Evolutionary conservation across 768 basidiomycete genomes (phyloP).

Genomic region (Polyporus arcularius): DNA sequence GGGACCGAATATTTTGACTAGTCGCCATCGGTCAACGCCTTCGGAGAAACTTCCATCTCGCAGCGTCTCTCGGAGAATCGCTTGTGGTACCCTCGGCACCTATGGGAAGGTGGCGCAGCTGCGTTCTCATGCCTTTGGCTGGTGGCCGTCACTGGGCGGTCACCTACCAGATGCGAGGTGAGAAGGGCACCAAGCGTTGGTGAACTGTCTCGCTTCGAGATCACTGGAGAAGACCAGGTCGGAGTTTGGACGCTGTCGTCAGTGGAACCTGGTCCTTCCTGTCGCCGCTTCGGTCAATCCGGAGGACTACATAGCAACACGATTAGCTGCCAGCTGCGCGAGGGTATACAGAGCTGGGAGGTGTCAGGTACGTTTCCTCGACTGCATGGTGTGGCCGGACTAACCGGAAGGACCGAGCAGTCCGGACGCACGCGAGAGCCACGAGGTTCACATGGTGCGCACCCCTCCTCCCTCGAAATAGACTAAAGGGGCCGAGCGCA

Average conservation of each 20-base stretch:
- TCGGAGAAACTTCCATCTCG: constrained; percentile 2
- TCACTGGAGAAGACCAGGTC: not conserved
- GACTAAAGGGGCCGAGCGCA: constrained; percentile 12
- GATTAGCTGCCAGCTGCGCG: not conserved
- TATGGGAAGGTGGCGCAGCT: constrained; percentile 2
- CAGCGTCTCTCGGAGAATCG: constrained; percentile 8
- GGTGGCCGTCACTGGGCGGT: constrained; percentile 17
- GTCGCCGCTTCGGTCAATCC: too few relatives aligned
- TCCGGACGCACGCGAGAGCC: constrained; percentile 20
- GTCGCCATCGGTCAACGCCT: not conserved
- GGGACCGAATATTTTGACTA: not conserved
- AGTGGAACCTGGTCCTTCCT: not conserved
- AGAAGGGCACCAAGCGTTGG: constrained; percentile 13
- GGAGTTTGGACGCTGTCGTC: not conserved
- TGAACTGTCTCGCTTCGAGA: constrained; percentile 9
- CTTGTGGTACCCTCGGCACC: constrained; percentile 9
- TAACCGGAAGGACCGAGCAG: constrained; percentile 13
- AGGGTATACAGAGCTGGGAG: not conserved
- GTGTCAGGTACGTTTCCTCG: not conserved
- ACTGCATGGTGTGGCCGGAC: constrained; percentile 4
- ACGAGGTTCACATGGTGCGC: constrained; percentile 18
- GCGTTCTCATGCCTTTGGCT: constrained; percentile 5
- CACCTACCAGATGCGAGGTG: constrained; percentile 3
- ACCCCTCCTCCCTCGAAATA: constrained; percentile 7
- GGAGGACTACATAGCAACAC: not conserved